Evolutionary conservation across 768 basidiomycete species (phyloP).

Genomic region (Xanthoconium stramineum): DNA sequence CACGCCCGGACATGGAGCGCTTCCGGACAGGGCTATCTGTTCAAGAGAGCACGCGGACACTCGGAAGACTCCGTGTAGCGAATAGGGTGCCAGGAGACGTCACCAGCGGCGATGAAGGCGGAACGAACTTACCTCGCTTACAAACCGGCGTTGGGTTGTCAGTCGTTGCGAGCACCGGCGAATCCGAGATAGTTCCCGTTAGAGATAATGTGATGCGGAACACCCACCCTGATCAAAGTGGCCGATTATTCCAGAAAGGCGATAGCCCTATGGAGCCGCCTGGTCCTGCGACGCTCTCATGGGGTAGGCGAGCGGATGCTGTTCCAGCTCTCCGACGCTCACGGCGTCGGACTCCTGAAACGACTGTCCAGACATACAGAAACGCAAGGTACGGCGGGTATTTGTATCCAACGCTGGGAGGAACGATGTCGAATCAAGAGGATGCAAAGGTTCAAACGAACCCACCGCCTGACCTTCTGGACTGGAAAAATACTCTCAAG

Average conservation of each 20-base stretch:
- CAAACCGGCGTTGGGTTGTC: not conserved
- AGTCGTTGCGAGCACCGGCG: not conserved
- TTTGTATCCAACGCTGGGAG: conserved; percentile 4
- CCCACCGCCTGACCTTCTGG: conserved; percentile 16
- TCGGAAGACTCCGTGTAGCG: conserved; percentile 46
- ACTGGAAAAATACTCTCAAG: conserved; percentile 43
- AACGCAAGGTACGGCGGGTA: conserved; percentile 14
- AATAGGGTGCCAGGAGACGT: conserved; percentile 49
- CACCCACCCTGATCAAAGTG: not conserved
- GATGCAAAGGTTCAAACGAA: not conserved
- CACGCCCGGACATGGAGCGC: conserved; percentile 16
- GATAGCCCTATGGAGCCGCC: conserved; percentile 14
- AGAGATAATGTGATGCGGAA: not conserved
- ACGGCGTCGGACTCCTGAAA: conserved; percentile 4
- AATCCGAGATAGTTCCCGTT: not conserved
- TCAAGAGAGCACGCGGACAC: conserved; percentile 33
- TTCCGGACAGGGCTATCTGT: conserved; percentile 20
- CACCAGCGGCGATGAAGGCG: conserved; percentile 34
- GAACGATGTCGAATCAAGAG: not conserved
- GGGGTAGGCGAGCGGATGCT: conserved; percentile 30
- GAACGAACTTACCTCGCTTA: conserved; percentile 7
- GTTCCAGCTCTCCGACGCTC: conserved; percentile 20
- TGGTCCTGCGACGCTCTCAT: conserved; percentile 21
- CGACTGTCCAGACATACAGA: conserved; percentile 4
- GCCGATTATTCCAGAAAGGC: not conserved